phyloP scores from a whole-genome alignment of 768 basidiomycete genomes.

The Dioszegia crocea region DNA sequence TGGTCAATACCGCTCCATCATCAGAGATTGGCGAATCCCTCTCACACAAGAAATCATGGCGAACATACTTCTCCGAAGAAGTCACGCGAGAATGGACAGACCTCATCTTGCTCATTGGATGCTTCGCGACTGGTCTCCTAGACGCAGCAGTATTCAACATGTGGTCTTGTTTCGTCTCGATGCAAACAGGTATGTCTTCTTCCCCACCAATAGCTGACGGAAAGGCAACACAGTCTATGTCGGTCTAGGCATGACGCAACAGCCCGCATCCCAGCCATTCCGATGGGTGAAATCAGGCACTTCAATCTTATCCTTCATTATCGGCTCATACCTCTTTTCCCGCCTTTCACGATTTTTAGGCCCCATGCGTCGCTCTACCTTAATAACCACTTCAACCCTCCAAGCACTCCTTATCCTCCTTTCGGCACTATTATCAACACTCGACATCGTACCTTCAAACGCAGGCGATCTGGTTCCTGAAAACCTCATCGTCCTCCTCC shows the following conservation, averaged over 20 bases:
- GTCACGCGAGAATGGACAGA: constrained; percentile 11
- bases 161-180: constrained; percentile 20
- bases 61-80: constrained; percentile 5
- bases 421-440: constrained; percentile 1
- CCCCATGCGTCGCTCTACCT: constrained; percentile 8
- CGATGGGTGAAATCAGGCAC: constrained; percentile 20
- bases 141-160: constrained; percentile 24
- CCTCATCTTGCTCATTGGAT: constrained; percentile 13
- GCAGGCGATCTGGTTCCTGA: constrained; percentile 15
- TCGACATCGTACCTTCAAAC: constrained; percentile 8
- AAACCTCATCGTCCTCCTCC: constrained; percentile 17
- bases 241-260: constrained; percentile 15
- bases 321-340: constrained; percentile 20
- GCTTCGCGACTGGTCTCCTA: constrained; percentile 19
- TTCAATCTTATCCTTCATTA: constrained; percentile 18
- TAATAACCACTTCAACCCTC: neutral
- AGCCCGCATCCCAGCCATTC: constrained; percentile 14
- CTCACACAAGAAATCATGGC: neutral
- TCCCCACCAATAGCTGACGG: neutral
- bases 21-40: neutral
- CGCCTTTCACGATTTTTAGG: constrained; percentile 3
- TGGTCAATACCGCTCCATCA: neutral
- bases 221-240: constrained; percentile 22
- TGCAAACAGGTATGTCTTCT: constrained; percentile 20
- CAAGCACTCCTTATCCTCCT: constrained; percentile 4